Base-by-base conservation (phyloP, 75 land plant genomes). In the Chamaecyparis obtusa region DNA sequence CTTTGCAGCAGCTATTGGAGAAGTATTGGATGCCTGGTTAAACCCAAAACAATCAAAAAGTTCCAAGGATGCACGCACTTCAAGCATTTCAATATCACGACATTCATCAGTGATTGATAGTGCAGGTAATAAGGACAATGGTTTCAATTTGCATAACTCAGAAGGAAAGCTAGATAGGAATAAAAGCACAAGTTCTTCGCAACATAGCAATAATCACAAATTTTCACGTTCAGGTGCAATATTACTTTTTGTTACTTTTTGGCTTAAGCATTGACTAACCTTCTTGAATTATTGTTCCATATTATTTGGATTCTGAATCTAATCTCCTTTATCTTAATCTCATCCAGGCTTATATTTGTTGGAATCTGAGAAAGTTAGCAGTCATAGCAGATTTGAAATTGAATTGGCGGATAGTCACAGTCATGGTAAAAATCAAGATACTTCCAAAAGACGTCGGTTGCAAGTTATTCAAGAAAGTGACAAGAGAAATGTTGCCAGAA, bases 1-100 rank as follows among this genome's bases (percentile, higher is more conserved):
- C 87, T 95, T 97, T 93, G 92, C 97, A 88, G 96, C 95, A 41
- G 92, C 95, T 27, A 88, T 98, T 71, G 93, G 94, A 91, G 97
- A 94, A 80, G 94, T 92, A 3, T 89, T 96, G 87, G 98, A 94
- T 88, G 92, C 93, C n/a, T 97, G 98, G 95, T 93, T 94, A 37
- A 91, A 78, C 91, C 90, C 91, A 19, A 95, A 92, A 89, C 95
- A 94, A 64, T 95, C 95, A 84, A 94, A 91, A 86, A 92, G 90
- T 33, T 90, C 89, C 32, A 80, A 86, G 14, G 95, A 90, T 27
- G 93, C 87, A 80, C 90, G 75, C 24, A 78, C 82, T 55, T 5
- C 67, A 9, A 55, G 64, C 39, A 37, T n/a, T 84, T 55, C 35
- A 55, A 49, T 55, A 33, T 9, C 64, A 51, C 21, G 32, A 55